Evolutionary conservation across 2,329 filamentous ascomycete species (phyloP).

Genomic region (Graphilbum fragrans): DNA sequence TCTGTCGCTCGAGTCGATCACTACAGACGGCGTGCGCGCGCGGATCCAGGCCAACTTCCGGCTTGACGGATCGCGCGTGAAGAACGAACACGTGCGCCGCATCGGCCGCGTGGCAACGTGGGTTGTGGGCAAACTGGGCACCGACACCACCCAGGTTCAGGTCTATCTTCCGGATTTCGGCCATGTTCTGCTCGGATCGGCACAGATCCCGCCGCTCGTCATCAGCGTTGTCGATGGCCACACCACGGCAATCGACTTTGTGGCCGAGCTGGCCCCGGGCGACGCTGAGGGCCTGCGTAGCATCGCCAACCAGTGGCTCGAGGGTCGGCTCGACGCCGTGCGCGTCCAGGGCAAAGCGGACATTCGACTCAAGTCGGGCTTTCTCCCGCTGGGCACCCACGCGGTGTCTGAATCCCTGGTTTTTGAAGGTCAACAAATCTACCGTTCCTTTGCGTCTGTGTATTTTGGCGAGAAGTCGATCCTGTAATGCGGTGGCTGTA

Average conservation of each 20-base stretch:
- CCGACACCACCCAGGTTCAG: slow-evolving; percentile 56
- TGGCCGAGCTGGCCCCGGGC: slow-evolving; percentile 65
- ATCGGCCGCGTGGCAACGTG: slow-evolving; percentile 70
- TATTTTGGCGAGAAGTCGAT: slow-evolving; percentile 48
- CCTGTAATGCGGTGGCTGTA: slow-evolving; percentile 17
- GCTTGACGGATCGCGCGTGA: slow-evolving; percentile 67
- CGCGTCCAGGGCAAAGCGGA: slow-evolving; percentile 62
- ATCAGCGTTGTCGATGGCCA: slow-evolving; percentile 69
- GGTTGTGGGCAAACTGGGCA: slow-evolving; percentile 67
- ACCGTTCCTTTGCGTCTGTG: slow-evolving; percentile 47
- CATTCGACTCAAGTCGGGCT: slow-evolving; percentile 64
- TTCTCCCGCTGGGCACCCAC: slow-evolving; percentile 70
- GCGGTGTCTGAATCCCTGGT: slow-evolving; percentile 60
- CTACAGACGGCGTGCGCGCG: slow-evolving; percentile 61
- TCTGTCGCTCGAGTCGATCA: slow-evolving; percentile 78
- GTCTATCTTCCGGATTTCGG: slow-evolving; percentile 78
- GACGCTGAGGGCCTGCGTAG: slow-evolving; percentile 64
- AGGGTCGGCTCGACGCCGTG: slow-evolving; percentile 61
- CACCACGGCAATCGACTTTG: slow-evolving; percentile 65
- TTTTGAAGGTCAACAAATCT: slow-evolving; percentile 73
- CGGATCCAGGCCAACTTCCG: slow-evolving; percentile 72
- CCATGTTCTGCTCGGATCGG: slow-evolving; percentile 65
- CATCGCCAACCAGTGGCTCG: slow-evolving; percentile 80
- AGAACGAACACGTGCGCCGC: slow-evolving; percentile 56
- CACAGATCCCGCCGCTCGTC: slow-evolving; percentile 60